phyloP scores from a whole-genome alignment of 1,284 basidiomycete genomes.

The Rhodotorula sp. region DNA sequence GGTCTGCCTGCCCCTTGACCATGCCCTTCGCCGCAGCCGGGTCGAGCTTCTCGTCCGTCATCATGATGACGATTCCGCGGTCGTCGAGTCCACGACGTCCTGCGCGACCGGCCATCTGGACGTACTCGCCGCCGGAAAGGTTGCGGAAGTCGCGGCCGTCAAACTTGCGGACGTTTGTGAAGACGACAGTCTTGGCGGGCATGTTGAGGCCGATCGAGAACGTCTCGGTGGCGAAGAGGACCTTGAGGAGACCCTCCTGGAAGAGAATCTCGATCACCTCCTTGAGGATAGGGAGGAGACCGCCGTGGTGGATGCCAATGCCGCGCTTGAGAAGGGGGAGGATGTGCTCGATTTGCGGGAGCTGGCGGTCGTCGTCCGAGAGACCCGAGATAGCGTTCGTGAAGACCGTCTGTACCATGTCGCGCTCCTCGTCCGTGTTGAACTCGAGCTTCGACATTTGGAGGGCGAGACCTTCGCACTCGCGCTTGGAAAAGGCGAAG shows the following conservation, averaged over 20 bases:
- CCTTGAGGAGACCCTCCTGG: conserved; percentile 99
- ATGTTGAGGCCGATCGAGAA: conserved; percentile 99
- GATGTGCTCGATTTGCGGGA: conserved; percentile 93
- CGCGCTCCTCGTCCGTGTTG: conserved; percentile 90
- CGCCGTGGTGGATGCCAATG: conserved; percentile 98
- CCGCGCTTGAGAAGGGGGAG: conserved; percentile 91
- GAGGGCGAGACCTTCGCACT: conserved; percentile 90
- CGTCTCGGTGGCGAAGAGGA: conserved; percentile 97
- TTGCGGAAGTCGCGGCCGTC: conserved; percentile 94
- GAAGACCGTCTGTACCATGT: conserved; percentile 84
- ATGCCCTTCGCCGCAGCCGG: conserved; percentile 88
- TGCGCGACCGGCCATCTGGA: conserved; percentile 98
- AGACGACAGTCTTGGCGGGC: conserved; percentile 99
- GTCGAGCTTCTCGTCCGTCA: conserved; percentile 98
- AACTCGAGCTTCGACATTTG: conserved; percentile 94
- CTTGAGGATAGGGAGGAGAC: conserved; percentile 93
- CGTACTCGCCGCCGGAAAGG: conserved; percentile 82
- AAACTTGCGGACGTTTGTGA: conserved; percentile 91
- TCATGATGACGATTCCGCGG: conserved; percentile 99
- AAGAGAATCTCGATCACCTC: conserved; percentile 99
- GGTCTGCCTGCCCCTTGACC: conserved; percentile 98
- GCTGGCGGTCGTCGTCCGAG: conserved; percentile 77
- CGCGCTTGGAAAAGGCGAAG: conserved; percentile 97
- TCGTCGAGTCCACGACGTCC: conserved; percentile 96
- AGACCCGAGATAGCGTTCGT: conserved; percentile 90